Evolutionary conservation across 1,284 basidiomycete species (phyloP), one percentile per base, ranked within the genome.

Genomic region (Coniferiporia sulphurascens): DNA sequence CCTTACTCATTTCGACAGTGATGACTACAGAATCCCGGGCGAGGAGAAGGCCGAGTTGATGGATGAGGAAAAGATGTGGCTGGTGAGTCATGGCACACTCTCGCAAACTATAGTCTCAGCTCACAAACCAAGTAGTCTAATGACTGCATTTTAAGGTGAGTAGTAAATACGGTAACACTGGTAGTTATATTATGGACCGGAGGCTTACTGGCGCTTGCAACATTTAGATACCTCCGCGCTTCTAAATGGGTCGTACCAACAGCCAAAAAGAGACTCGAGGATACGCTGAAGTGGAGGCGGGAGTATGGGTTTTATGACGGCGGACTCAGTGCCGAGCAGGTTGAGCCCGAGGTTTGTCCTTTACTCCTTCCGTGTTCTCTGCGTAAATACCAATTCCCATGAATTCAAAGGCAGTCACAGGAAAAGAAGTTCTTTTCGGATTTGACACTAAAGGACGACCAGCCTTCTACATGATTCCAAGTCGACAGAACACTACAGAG

Each of bases 401-500:
- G 58, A 52, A 41, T 34, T 43, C 43, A 21, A 58, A 85, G 86
- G 84, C 82, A 0, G 70, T 87, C 27, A 91, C 88, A 3, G 89
- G 89, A 32, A 91, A 92, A 71, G 78, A 82, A 68, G 74, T 90
- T 52, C 61, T 88, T 13, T 90, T 87, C 64, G 93, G 93, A 0
- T 94, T 86, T 70, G 93, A 95, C 69, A 70, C 69, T 5, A 68
- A 68, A 15, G 78, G 86, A 7, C 76, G 90, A 60, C 92, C 93
- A 0, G 85, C 81, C 1, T 70, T 89, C 43, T 94, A 93, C 73
- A 81, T 94, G 76, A 82, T 87, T 44, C 93, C 92, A 0, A 89
- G 86, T 63, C 81, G 84, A 48, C 91, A 95, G 71, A 95, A 94
- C 71, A 94, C 91, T 0, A 79, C 84, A n/a, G 87, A 86, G 63